Evolutionary conservation across 169 alveolate species (phyloP).

Genomic region (Amoebophrya sp.): DNA sequence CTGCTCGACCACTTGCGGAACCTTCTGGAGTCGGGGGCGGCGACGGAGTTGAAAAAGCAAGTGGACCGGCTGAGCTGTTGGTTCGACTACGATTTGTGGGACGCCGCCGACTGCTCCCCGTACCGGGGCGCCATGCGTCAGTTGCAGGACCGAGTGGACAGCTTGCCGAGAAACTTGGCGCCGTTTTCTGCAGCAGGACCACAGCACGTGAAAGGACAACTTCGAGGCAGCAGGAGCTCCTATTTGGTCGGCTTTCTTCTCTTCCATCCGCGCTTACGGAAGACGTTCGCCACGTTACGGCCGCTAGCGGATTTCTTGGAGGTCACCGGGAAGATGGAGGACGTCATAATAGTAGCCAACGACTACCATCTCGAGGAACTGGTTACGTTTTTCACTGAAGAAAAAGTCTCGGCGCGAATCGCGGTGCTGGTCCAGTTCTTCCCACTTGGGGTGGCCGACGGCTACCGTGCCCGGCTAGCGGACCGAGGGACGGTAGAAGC

Average conservation of each 20-base stretch:
- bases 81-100: constrained; percentile 16
- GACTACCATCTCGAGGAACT: not conserved
- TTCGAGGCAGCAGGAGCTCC: not conserved
- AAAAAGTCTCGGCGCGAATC: too few relatives aligned
- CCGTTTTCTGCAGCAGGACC: not conserved
- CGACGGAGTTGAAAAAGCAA: not conserved
- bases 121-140: not conserved
- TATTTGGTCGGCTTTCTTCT: not conserved
- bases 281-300: not conserved
- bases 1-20: too few relatives aligned
- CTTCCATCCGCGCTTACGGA: not conserved
- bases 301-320: not conserved
- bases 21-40: too few relatives aligned
- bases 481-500: too few relatives aligned
- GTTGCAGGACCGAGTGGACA: not conserved
- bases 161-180: not conserved
- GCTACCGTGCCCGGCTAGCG: too few relatives aligned
- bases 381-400: not conserved
- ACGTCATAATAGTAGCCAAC: not conserved
- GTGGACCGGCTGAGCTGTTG: not conserved
- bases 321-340: not conserved
- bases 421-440: too few relatives aligned
- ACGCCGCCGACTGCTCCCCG: not conserved
- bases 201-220: not conserved
- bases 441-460: too few relatives aligned